These are phyloP conservation scores for Backusella australiensis DNA, from an alignment of 192 early-diverging fungal genomes.

Conservation along the genomic window DNA sequence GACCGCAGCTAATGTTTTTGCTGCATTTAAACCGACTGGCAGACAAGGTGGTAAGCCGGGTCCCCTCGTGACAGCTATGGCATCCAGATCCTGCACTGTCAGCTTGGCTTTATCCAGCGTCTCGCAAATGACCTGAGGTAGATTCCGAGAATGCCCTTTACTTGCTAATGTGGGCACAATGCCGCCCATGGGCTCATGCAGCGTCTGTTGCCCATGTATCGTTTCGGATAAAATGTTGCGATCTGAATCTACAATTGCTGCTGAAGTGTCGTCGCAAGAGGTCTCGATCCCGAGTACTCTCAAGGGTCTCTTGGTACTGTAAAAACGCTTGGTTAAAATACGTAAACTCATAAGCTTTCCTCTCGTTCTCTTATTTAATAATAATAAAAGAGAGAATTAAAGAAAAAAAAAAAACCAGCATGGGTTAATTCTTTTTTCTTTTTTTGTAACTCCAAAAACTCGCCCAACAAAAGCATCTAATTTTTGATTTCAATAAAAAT, in stretches of 20 bases:
- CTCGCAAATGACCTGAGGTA: slow-evolving; percentile 60
- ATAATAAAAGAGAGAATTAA: not conserved
- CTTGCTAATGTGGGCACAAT: slow-evolving; percentile 72
- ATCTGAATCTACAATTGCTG: slow-evolving; percentile 66
- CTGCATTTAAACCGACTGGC: slow-evolving; percentile 67
- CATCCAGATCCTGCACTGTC: slow-evolving; percentile 57
- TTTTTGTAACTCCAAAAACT: too few species aligned
- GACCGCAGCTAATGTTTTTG: slow-evolving; percentile 70
- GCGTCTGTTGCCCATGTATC: slow-evolving; percentile 56
- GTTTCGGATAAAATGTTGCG: slow-evolving; percentile 62
- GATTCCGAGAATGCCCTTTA: slow-evolving; percentile 58
- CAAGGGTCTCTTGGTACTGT: slow-evolving; percentile 26
- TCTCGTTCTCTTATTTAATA: not conserved
- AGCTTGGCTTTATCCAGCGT: slow-evolving; percentile 56
- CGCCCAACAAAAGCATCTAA: too few species aligned
- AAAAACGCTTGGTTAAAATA: not conserved
- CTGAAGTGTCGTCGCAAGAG: slow-evolving; percentile 81
- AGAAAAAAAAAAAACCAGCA: not conserved
- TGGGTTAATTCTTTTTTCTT: not conserved
- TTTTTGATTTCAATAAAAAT: too few species aligned
- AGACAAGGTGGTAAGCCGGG: slow-evolving; percentile 71
- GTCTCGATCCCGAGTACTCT: slow-evolving; percentile 70
- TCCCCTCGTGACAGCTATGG: slow-evolving; percentile 74
- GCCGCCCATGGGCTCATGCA: slow-evolving; percentile 74
- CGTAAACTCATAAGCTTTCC: not conserved